These are phyloP conservation scores for Chrysoporthe puriensis DNA, from an alignment of 2,329 filamentous ascomycete genomes.

Conservation along the genomic window DNA sequence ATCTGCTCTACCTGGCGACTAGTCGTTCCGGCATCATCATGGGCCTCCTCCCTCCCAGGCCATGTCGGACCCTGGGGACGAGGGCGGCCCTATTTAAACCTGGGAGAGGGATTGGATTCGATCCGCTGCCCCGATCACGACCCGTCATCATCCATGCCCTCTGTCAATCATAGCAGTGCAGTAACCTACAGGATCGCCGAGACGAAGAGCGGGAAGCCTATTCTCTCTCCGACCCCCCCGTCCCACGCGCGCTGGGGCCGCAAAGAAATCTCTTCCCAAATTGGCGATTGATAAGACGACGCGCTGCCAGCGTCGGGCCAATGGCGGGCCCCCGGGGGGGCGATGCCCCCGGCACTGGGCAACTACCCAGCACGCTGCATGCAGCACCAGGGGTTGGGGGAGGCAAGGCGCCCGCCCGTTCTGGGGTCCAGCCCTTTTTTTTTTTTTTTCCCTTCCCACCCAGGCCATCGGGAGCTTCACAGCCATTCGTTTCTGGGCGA, in stretches of 20 bases:
- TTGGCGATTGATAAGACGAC: slow-evolving; percentile 26
- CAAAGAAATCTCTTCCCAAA: slow-evolving; percentile 19
- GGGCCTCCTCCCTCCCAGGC: neutral
- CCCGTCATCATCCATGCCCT: slow-evolving; percentile 13
- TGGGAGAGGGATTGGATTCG: slow-evolving; percentile 6
- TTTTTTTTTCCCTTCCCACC: slow-evolving; percentile 4
- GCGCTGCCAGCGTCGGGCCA: slow-evolving; percentile 18
- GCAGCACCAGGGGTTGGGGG: slow-evolving; percentile 4
- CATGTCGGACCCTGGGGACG: slow-evolving; percentile 3
- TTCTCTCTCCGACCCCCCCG: slow-evolving; percentile 3
- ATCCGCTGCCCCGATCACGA: slow-evolving; percentile 23
- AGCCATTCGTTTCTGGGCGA: slow-evolving; percentile 22
- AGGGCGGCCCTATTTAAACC: neutral
- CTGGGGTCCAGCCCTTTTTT: neutral
- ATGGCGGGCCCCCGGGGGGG: slow-evolving; percentile 17
- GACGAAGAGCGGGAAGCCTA: neutral
- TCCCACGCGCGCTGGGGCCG: neutral
- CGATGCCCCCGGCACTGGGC: no score
- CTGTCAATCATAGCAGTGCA: no score
- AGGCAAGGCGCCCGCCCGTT: neutral
- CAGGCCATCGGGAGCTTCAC: slow-evolving; percentile 17
- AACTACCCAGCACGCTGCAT: slow-evolving; percentile 11
- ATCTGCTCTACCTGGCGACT: neutral
- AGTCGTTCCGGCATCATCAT: neutral
- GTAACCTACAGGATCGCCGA: no score